Conservation (phyloP, 495 filamentous ascomycete genomes). For the Mytilinidion resinicola region DNA sequence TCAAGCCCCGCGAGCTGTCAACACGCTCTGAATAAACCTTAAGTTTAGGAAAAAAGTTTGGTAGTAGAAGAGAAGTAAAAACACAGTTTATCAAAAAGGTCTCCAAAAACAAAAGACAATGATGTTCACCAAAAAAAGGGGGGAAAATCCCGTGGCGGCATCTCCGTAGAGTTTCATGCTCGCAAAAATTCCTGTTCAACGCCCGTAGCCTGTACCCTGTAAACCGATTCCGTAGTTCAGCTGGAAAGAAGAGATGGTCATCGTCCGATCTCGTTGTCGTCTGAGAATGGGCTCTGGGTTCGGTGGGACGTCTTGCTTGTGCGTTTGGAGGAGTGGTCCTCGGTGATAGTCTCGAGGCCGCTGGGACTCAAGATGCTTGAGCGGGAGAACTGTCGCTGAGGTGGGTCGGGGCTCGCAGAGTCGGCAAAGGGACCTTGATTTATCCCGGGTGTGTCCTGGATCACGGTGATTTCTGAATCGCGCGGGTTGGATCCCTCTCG, state of each 20-base stretch:
- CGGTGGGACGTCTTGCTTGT: constrained; percentile 25
- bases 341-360: constrained; percentile 31
- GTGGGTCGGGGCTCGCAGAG: constrained; percentile 17
- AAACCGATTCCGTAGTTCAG: no score
- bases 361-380: constrained; percentile 10
- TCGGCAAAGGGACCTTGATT: constrained; percentile 31
- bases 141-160: no score
- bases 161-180: no score
- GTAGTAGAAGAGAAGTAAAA: no score
- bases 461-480: constrained; percentile 26
- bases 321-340: constrained; percentile 32
- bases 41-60: no score
- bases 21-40: no score
- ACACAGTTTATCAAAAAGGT: no score
- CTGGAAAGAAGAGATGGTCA: background rate
- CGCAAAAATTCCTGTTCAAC: no score
- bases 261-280: constrained; percentile 24
- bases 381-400: constrained; percentile 16
- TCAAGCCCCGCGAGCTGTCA: no score
- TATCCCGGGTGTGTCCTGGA: constrained; percentile 17
- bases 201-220: no score
- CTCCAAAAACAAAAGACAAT: no score
- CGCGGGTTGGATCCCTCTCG: constrained; percentile 17
- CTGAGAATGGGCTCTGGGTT: constrained; percentile 27
- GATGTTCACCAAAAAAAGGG: no score